These are phyloP conservation scores for Phaeophleospora eucalypticola DNA, from an alignment of 2,329 filamentous ascomycete species.

Conservation along the genomic window DNA sequence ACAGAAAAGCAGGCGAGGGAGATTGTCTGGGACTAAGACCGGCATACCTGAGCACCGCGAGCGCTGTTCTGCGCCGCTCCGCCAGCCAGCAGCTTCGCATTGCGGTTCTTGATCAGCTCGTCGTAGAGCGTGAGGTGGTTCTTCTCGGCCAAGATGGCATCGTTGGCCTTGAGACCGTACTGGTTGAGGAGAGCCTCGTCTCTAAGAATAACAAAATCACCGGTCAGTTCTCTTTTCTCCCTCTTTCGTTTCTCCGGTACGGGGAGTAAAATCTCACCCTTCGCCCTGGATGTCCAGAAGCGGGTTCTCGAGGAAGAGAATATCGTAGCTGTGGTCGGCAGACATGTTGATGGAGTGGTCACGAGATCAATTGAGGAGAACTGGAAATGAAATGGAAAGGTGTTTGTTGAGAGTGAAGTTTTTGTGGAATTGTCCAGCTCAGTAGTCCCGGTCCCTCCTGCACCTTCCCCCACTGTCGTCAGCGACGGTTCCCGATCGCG, in stretches of 20 bases:
- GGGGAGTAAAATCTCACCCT: slow-evolving; percentile 46
- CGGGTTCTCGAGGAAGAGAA: slow-evolving; percentile 95
- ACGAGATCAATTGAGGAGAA: slow-evolving; percentile 3
- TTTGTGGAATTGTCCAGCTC: not conserved
- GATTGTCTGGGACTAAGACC: too few species aligned
- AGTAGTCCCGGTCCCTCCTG: not conserved
- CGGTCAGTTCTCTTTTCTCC: slow-evolving; percentile 6
- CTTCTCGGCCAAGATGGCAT: slow-evolving; percentile 92
- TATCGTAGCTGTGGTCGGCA: slow-evolving; percentile 62
- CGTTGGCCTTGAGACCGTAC: slow-evolving; percentile 91
- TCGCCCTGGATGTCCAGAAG: slow-evolving; percentile 92
- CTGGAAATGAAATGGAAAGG: not conserved
- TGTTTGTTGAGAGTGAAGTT: slow-evolving; percentile 1
- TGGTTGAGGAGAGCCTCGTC: slow-evolving; percentile 82
- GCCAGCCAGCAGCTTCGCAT: slow-evolving; percentile 91
- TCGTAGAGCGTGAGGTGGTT: slow-evolving; percentile 89
- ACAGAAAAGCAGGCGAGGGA: too few species aligned
- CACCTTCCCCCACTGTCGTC: not conserved
- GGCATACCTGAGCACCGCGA: slow-evolving; percentile 71
- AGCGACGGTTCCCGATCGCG: not conserved
- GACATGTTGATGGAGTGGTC: slow-evolving; percentile 17
- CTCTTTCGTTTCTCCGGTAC: not conserved
- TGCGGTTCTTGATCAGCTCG: slow-evolving; percentile 85
- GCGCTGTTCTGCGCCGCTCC: slow-evolving; percentile 97
- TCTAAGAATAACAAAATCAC: slow-evolving; percentile 43